Conservation (phyloP, 2,329 filamentous ascomycete genomes). For the Plectosphaerella plurivora region DNA sequence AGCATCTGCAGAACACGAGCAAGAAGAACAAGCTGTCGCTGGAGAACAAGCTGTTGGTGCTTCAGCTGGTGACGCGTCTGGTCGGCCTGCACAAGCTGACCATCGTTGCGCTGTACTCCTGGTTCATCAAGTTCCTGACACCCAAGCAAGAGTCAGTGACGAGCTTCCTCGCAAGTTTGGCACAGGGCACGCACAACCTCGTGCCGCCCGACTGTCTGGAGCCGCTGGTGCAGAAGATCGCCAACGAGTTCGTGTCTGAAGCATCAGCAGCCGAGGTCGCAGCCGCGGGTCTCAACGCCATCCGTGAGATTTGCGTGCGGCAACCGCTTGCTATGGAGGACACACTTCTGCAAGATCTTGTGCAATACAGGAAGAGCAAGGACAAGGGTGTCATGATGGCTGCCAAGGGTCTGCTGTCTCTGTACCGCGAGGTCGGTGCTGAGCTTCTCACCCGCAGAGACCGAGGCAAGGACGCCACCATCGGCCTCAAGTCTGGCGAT, state of each 20-base stretch:
- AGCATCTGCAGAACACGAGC: conserved; percentile 75
- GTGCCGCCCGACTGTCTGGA: conserved; percentile 92
- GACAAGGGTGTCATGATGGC: conserved; percentile 99
- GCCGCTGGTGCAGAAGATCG: conserved; percentile 89
- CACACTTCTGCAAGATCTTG: conserved; percentile 89
- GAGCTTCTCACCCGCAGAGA: conserved; percentile 87
- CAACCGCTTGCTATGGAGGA: conserved; percentile 97
- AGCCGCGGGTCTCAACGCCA: conserved; percentile 87
- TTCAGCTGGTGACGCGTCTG: conserved; percentile 86
- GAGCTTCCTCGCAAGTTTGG: conserved; percentile 85
- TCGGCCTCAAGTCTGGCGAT: conserved; percentile 73
- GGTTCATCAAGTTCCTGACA: conserved; percentile 89
- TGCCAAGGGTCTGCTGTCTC: conserved; percentile 80
- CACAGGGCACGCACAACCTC: conserved; percentile 84
- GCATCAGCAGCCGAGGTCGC: conserved; percentile 87
- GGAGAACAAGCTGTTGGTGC: conserved; percentile 82
- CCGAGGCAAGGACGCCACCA: conserved; percentile 84
- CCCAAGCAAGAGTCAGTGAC: conserved; percentile 87
- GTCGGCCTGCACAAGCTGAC: conserved; percentile 92
- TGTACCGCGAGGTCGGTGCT: conserved; percentile 88
- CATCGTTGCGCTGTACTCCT: conserved; percentile 87
- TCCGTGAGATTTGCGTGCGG: conserved; percentile 86
- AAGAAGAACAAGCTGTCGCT: conserved; percentile 75
- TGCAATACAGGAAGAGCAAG: conserved; percentile 94
- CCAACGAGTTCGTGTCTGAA: conserved; percentile 97